Evolutionary conservation across 768 basidiomycete genomes (phyloP).

Genomic region (Strobilomyces dryophilus): DNA sequence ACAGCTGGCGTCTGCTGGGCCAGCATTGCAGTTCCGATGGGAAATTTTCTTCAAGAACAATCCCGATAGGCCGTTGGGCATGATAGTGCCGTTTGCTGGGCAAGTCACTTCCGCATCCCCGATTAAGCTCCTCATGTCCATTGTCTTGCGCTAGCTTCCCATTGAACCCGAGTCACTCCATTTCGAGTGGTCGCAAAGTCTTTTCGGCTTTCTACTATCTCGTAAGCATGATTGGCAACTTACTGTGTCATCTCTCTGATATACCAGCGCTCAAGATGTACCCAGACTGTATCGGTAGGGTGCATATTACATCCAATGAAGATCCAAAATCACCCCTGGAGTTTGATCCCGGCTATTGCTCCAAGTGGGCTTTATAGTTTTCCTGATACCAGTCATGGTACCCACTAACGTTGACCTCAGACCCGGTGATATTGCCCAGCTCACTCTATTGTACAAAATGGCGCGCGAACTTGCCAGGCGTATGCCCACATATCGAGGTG

Average conservation of each 20-base stretch:
- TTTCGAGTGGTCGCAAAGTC: slow-evolving; percentile 21
- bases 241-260: neutral
- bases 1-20: slow-evolving; percentile 42
- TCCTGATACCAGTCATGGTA: neutral
- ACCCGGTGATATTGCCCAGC: slow-evolving; percentile 4
- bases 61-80: slow-evolving; percentile 55
- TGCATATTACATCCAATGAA: slow-evolving; percentile 43
- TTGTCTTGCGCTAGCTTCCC: slow-evolving; percentile 21
- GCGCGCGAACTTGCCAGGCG: slow-evolving; percentile 51
- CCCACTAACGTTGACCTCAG: neutral
- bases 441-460: slow-evolving; percentile 47
- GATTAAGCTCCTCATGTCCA: neutral
- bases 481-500: slow-evolving; percentile 35
- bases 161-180: slow-evolving; percentile 11
- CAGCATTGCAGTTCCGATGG: slow-evolving; percentile 49
- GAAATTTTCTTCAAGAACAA: slow-evolving; percentile 42
- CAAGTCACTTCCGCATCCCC: slow-evolving; percentile 17
- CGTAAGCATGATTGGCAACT: neutral
- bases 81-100: slow-evolving; percentile 39
- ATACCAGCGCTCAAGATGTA: slow-evolving; percentile 29
- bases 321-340: slow-evolving; percentile 39
- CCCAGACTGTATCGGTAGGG: slow-evolving; percentile 42
- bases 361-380: slow-evolving; percentile 31
- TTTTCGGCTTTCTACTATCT: slow-evolving; percentile 15
- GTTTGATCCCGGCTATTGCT: slow-evolving; percentile 44